A percentile compares a stretch with the other conserved stretches of the same genome.
phyloP scores from a whole-genome alignment of 169 alveolate species.

The Plasmodium inui region DNA sequence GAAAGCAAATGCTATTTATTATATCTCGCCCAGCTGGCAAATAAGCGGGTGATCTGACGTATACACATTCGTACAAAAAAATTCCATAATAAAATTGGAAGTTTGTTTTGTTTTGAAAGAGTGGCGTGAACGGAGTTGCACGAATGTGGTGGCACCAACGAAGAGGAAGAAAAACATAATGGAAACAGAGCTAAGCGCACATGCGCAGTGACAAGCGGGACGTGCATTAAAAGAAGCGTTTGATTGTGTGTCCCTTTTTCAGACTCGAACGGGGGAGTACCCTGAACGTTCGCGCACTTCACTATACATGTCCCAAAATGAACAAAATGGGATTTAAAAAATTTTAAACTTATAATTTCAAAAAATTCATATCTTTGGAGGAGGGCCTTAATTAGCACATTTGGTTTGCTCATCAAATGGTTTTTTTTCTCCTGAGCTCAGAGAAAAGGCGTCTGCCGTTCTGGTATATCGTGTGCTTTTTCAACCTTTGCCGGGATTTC shows the following conservation, averaged over 20 bases:
- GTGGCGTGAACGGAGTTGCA: neutral
- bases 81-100: neutral
- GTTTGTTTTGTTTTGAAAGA: neutral
- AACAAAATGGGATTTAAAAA: neutral
- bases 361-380: neutral
- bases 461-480: neutral
- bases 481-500: neutral
- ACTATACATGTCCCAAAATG: slow-evolving; percentile 1
- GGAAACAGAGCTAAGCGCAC: neutral
- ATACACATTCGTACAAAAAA: neutral
- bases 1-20: neutral
- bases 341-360: neutral
- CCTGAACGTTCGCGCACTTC: neutral
- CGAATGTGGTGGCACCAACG: neutral
- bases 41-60: neutral
- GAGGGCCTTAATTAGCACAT: neutral
- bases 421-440: neutral
- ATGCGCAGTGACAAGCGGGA: neutral
- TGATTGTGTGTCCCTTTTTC: neutral
- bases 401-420: neutral
- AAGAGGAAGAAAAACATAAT: neutral
- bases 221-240: neutral
- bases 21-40: neutral
- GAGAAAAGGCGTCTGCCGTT: neutral
- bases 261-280: neutral